phyloP scores from a whole-genome alignment of 129 eudicot species.

The Tagetes erecta region DNA sequence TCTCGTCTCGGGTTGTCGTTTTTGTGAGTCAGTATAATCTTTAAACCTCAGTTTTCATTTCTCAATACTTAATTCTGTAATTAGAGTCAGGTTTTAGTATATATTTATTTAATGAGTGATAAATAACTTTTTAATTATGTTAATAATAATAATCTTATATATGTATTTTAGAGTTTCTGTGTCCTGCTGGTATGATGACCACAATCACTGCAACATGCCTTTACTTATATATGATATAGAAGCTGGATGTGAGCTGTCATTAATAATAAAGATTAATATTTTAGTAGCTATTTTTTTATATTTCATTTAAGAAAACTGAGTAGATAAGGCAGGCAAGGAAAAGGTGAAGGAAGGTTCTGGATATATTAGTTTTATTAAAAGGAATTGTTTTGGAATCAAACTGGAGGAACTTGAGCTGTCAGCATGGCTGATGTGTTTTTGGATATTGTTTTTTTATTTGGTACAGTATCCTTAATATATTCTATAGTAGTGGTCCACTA shows the following conservation, averaged over 20 bases:
- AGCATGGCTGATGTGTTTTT: background rate
- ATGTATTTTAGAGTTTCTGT: background rate
- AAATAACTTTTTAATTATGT: conserved; percentile 11
- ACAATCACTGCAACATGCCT: conserved; percentile 12
- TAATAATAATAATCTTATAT: background rate
- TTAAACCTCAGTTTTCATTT: conserved; percentile 8
- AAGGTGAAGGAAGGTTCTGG: background rate
- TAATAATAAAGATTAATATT: background rate
- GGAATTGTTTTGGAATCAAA: background rate
- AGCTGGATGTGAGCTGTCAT: conserved; percentile 13
- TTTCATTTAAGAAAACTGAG: background rate
- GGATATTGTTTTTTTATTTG: background rate
- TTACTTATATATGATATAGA: conserved; percentile 15
- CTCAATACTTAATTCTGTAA: conserved; percentile 8
- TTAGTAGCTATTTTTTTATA: background rate
- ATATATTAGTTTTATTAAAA: background rate
- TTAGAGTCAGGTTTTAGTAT: background rate
- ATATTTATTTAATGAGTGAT: conserved; percentile 18
- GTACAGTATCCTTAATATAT: no score
- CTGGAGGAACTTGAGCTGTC: conserved; percentile 12
- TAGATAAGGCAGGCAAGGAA: background rate
- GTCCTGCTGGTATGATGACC: conserved; percentile 10
- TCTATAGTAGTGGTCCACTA: no score
- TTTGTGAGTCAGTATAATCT: conserved; percentile 4
- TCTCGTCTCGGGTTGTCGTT: conserved; percentile 3